Conservation (phyloP, 176 grass and related monocot genomes). For the Musa troglodytarum region DNA sequence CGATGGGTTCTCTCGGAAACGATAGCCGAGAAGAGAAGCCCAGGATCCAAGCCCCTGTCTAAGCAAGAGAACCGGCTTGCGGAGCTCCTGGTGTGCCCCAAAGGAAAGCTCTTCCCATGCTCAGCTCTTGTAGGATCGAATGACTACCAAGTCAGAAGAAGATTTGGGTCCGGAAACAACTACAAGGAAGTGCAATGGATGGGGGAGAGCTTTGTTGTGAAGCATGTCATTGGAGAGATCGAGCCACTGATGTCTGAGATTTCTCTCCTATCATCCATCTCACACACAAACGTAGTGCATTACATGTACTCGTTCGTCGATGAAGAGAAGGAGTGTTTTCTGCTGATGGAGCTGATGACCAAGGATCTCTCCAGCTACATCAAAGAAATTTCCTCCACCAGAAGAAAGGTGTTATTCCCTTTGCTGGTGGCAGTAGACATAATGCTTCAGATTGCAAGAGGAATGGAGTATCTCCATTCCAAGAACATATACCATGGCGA, state of each 20-base stretch:
- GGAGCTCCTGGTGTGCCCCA: slow-evolving; percentile 49
- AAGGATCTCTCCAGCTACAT: slow-evolving; percentile 61
- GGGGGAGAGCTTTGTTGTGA: slow-evolving; percentile 64
- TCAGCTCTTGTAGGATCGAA: slow-evolving; percentile 30
- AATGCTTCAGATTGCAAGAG: slow-evolving; percentile 85
- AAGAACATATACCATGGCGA: slow-evolving; percentile 67
- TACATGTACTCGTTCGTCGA: slow-evolving; percentile 64
- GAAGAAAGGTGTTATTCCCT: slow-evolving; percentile 49
- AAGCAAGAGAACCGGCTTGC: slow-evolving; percentile 55
- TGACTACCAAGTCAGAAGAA: slow-evolving; percentile 65
- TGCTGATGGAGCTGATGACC: slow-evolving; percentile 68
- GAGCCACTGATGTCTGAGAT: slow-evolving; percentile 32
- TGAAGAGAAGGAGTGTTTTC: slow-evolving; percentile 64
- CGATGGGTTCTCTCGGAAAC: slow-evolving; percentile 55
- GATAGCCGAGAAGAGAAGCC: slow-evolving; percentile 49
- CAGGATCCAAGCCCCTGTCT: slow-evolving; percentile 29
- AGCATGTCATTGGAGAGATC: slow-evolving; percentile 61
- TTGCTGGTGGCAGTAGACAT: slow-evolving; percentile 58
- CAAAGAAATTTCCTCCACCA: slow-evolving; percentile 48
- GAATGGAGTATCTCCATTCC: slow-evolving; percentile 83
- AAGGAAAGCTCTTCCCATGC: slow-evolving; percentile 43
- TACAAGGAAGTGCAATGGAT: slow-evolving; percentile 95
- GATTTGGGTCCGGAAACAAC: slow-evolving; percentile 29
- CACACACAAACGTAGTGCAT: slow-evolving; percentile 58
- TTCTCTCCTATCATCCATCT: slow-evolving; percentile 47